These are phyloP conservation scores for Lyophyllum shimeji DNA, from an alignment of 768 basidiomycete species.

Conservation along the genomic window DNA sequence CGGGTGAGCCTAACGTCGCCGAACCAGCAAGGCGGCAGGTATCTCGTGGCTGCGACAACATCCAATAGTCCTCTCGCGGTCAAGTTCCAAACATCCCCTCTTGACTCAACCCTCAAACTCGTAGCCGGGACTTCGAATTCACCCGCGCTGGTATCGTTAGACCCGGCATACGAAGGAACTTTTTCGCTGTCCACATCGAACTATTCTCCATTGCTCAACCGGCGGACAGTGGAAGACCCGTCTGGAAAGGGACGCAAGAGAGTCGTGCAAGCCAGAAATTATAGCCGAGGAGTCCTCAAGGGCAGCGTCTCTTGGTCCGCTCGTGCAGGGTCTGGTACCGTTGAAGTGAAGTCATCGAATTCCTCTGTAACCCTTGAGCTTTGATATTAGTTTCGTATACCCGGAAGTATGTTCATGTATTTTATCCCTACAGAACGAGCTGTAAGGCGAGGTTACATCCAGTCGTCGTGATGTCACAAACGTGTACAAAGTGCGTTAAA, in stretches of 20 bases:
- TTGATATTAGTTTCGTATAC: not conserved
- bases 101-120: slow-evolving; percentile 33
- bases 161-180: slow-evolving; percentile 37
- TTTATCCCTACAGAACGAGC: not conserved
- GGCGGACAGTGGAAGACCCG: slow-evolving; percentile 20
- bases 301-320: slow-evolving; percentile 20
- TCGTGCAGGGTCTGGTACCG: slow-evolving; percentile 14
- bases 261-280: slow-evolving; percentile 2
- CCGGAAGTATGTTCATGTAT: not conserved
- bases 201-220: slow-evolving; percentile 5
- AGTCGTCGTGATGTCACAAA: too few species aligned
- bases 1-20: slow-evolving; percentile 31
- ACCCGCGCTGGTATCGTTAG: slow-evolving; percentile 29
- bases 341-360: slow-evolving; percentile 16
- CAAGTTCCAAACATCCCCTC: slow-evolving; percentile 30
- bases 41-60: slow-evolving; percentile 29
- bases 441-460: too few species aligned
- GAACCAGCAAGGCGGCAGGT: slow-evolving; percentile 27
- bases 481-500: too few species aligned
- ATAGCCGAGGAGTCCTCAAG: slow-evolving; percentile 3
- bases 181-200: slow-evolving; percentile 23
- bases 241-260: slow-evolving; percentile 22
- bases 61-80: slow-evolving; percentile 32
- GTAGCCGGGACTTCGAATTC: slow-evolving; percentile 32
- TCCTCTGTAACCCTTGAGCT: slow-evolving; percentile 15